Conservation (phyloP, 352 stramenopile species). For the Phytophthora colocasiae region DNA sequence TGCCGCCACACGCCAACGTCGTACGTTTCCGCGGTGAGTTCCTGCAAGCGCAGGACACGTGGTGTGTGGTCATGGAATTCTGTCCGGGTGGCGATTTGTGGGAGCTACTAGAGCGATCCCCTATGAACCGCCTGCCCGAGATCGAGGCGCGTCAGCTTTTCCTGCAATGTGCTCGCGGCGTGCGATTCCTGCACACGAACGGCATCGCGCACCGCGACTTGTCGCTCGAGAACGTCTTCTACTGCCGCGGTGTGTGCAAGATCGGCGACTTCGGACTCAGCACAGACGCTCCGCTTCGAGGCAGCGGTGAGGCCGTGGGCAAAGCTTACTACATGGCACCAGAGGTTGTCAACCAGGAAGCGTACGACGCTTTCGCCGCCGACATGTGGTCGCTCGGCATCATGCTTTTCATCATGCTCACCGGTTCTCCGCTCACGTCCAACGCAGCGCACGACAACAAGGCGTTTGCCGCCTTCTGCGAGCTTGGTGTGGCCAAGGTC, state of each 20-base stretch:
- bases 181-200: slow-evolving; percentile 48
- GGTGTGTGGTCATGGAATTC: slow-evolving; percentile 65
- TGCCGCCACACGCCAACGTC: slow-evolving; percentile 48
- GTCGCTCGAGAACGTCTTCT: slow-evolving; percentile 63
- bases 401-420: slow-evolving; percentile 75
- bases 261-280: slow-evolving; percentile 68
- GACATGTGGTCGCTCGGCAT: slow-evolving; percentile 75
- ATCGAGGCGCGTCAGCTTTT: slow-evolving; percentile 33
- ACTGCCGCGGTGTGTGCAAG: slow-evolving; percentile 42
- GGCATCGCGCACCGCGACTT: slow-evolving; percentile 61
- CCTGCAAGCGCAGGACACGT: slow-evolving; percentile 42
- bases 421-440: slow-evolving; percentile 50
- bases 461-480: slow-evolving; percentile 40
- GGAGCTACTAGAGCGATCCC: slow-evolving; percentile 31
- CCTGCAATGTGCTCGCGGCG: slow-evolving; percentile 36
- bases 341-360: slow-evolving; percentile 43
- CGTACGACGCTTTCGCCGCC: slow-evolving; percentile 54
- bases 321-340: slow-evolving; percentile 72
- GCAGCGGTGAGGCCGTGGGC: slow-evolving; percentile 38
- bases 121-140: slow-evolving; percentile 34
- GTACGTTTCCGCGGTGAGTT: slow-evolving; percentile 53
- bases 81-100: slow-evolving; percentile 60
- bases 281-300: slow-evolving; percentile 21
- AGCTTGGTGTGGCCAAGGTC: slow-evolving; percentile 55
- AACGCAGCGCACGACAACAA: slow-evolving; percentile 40